Evolutionary conservation across 768 basidiomycete species (phyloP), one percentile per base, ranked within the genome.

Genomic region (Chiua virens): DNA sequence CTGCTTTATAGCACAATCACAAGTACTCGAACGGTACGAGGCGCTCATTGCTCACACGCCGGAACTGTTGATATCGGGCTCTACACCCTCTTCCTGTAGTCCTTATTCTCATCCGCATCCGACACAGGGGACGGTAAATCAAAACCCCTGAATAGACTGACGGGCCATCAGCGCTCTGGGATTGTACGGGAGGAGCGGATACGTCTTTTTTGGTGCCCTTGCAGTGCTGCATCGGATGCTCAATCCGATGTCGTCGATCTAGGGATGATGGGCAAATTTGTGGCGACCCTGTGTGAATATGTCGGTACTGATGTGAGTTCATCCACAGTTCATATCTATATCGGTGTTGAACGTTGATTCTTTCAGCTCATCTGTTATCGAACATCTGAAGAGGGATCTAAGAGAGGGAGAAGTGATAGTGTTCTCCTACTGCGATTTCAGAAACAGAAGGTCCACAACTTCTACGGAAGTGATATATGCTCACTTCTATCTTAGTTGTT

Each of bases 21-120:
- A 86, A 20, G 94, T 95, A 5, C 72, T 86, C 48, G 79, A 75
- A 46, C 86, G 94, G 35, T 98, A 96, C 70, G 85, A 86, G 30
- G 73, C 76, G 7, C 77, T 91, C 50, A 77, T 88, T 18, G 72
- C 78, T 27, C 77, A 65, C 14, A 72, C 69, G 1, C 86, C 92
- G 11, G 95, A 98, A 68, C 76, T 92, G 5, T 75, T 96, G 57
- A 96, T 98, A 67, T 92, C 94, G 6, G 95, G 94, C 20, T 98
- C 95, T 96, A 98, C 69, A 99, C 96, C 0, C 83, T 98, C 44
- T 98, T 95, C 80, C 80, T 99, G 13, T 98, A 94, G 96, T 88
- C 92, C 28, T 75, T 86, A 37, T 89, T 92, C 75, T 76, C 83
- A 18, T 74, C 76, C 25, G 18, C 10, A 11, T 59, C 73, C 40